Evolutionary conservation across 176 grass and related monocot species (phyloP).

Genomic region (Oropetium thomaeum): DNA sequence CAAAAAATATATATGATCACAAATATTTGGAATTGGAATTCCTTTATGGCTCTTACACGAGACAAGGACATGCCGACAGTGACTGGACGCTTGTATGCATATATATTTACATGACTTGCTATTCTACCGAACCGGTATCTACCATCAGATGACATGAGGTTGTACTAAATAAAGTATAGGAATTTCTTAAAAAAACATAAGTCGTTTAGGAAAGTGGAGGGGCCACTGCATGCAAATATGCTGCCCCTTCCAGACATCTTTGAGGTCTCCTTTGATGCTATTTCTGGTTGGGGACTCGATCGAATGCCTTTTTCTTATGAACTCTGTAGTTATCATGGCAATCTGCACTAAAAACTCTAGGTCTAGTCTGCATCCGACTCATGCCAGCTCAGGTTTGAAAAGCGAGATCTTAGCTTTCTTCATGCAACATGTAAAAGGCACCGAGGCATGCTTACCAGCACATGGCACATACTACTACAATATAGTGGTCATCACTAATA

Average conservation of each 20-base stretch:
- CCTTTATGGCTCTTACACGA: not conserved
- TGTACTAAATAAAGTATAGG: not conserved
- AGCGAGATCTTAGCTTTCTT: conserved; percentile 27
- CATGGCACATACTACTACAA: conserved; percentile 31
- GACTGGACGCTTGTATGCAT: not conserved
- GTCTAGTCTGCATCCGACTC: conserved; percentile 26
- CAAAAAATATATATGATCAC: no score
- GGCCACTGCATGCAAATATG: conserved; percentile 3
- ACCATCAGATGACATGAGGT: not conserved
- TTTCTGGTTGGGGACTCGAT: conserved; percentile 21
- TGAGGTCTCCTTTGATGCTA: not conserved
- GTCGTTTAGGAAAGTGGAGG: not conserved
- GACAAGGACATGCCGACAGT: conserved; percentile 5
- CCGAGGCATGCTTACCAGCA: conserved; percentile 18
- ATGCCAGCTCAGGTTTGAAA: conserved; percentile 17
- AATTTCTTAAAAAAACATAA: not conserved
- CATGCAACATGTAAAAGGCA: conserved; percentile 22
- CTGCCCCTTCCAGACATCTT: conserved; percentile 10
- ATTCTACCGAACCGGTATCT: not conserved
- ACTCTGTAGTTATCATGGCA: conserved; percentile 19
- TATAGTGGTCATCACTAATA: no score
- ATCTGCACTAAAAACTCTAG: conserved; percentile 21
- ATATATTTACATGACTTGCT: not conserved
- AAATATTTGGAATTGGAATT: not conserved
- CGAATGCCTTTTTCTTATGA: not conserved